Evolutionary conservation across 257 asterid species (phyloP), one percentile per base, ranked within the genome.

Genomic region (Solanum etuberosum): DNA sequence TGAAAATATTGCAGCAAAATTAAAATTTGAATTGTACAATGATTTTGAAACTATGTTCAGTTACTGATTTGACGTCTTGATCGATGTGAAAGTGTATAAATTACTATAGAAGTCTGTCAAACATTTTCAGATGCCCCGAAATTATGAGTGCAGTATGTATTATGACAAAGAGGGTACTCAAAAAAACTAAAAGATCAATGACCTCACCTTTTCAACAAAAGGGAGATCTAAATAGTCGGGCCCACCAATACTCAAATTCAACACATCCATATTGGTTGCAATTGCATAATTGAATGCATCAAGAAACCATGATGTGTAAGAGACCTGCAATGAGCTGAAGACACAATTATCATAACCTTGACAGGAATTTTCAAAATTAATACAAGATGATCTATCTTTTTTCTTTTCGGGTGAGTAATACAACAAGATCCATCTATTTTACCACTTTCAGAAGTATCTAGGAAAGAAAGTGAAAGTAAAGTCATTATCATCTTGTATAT

Each of bases 271-370:
- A 87, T 94, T 90, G 90, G 94, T 94, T 35, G 99, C 98, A 90
- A 97, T 96, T 46, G 99, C 99, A 90, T 95, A 97, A 87, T 97
- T 97, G 93, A 97, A 97, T 84, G 99, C 99, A 88, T 97, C 99
- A 93, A 97, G 99, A 90, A 97, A 97, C 98, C 98, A 97, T 37
- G 99, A 97, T 31, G 99, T 97, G 91, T 94, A 97, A 73, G 99
- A 97, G 89, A 97, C 98, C 99, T 97, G 99, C 95, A 97, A 91
- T 90, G 89, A 95, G 95, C 98, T 97, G 98, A 95, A 93, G 84
- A 92, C 91, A 94, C 89, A 92, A 90, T 94, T 92, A 96, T 97
- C 96, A 94, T 91, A 92, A 89, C 92, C 98, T 94, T 89, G 90
- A 51, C 65, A 80, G 25, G 67, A 27, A 46, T 10, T 27, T 46